Conservation (phyloP, 805 yeast species). For the Vanderwaltozyma verrucispora region DNA sequence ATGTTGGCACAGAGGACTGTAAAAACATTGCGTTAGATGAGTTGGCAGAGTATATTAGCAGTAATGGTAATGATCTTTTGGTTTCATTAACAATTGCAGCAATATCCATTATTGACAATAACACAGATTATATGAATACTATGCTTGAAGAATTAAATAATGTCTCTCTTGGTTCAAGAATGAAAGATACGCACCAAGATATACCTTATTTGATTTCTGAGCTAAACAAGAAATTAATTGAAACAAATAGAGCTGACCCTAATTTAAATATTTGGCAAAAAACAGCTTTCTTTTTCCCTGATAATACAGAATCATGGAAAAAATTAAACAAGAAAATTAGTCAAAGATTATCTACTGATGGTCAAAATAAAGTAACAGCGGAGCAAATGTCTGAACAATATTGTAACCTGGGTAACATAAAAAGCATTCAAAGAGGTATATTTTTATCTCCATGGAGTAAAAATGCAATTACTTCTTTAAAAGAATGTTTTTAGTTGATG, state of each 20-base stretch:
- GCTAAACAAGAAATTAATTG: conserved; percentile 35
- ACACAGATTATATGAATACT: conserved; percentile 44
- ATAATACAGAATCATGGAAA: conserved; percentile 59
- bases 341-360: conserved; percentile 43
- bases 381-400: conserved; percentile 40
- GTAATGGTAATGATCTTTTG: conserved; percentile 53
- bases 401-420: conserved; percentile 35
- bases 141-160: conserved; percentile 56
- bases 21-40: conserved; percentile 80
- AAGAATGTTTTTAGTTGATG: conserved; percentile 17
- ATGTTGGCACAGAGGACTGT: conserved; percentile 64
- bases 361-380: conserved; percentile 42
- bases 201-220: conserved; percentile 51
- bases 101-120: conserved; percentile 54
- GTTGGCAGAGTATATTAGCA: conserved; percentile 53
- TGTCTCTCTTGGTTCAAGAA: conserved; percentile 37
- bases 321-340: conserved; percentile 48
- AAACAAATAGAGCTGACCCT: conserved; percentile 9
- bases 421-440: conserved; percentile 58
- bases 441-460: conserved; percentile 48
- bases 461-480: conserved; percentile 23
- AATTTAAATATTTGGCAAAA: conserved; percentile 44
- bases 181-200: conserved; percentile 40
- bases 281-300: conserved; percentile 66
- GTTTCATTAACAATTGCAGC: conserved; percentile 74